A percentile compares a stretch with the other conserved stretches of the same genome.
phyloP scores from a whole-genome alignment of 371 early-diverging fungal species.

The Haplosporangium sp. region DNA sequence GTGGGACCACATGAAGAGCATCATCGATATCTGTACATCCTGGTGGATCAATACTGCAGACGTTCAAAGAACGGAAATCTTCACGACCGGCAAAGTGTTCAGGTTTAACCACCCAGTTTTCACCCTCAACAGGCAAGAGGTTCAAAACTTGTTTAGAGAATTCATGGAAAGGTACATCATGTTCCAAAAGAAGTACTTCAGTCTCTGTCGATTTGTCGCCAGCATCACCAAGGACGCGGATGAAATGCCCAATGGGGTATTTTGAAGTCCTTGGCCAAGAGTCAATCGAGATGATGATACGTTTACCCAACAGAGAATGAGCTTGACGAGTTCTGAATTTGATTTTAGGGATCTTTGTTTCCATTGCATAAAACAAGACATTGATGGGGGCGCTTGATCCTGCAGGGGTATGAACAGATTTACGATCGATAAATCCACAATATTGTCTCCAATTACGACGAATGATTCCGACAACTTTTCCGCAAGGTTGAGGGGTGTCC shows the following conservation, averaged over 20 bases:
- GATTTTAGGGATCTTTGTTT: conserved; percentile 92
- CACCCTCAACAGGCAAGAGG: conserved; percentile 90
- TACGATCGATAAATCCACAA: conserved; percentile 91
- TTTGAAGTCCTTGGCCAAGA: conserved; percentile 84
- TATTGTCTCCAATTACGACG: conserved; percentile 94
- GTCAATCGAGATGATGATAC: conserved; percentile 94
- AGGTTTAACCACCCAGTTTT: conserved; percentile 82
- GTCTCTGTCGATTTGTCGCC: conserved; percentile 96
- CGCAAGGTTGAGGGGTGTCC: conserved; percentile 76
- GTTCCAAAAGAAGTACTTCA: conserved; percentile 94
- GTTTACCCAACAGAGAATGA: conserved; percentile 74
- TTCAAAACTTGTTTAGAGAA: conserved; percentile 88
- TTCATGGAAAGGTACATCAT: conserved; percentile 94
- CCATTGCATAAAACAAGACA: conserved; percentile 89
- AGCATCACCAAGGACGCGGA: conserved; percentile 89
- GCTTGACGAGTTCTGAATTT: conserved; percentile 92
- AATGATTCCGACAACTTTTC: conserved; percentile 92
- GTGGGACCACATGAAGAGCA: conserved; percentile 89
- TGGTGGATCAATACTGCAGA: conserved; percentile 99
- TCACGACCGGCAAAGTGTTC: conserved; percentile 80
- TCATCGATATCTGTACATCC: conserved; percentile 99
- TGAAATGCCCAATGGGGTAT: conserved; percentile 94
- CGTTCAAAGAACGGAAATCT: conserved; percentile 85
- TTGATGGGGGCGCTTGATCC: conserved; percentile 63
- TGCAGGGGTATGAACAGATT: conserved; percentile 67